Conservation (phyloP, 345 rosid genomes). For the Eucalyptus curtisii region DNA sequence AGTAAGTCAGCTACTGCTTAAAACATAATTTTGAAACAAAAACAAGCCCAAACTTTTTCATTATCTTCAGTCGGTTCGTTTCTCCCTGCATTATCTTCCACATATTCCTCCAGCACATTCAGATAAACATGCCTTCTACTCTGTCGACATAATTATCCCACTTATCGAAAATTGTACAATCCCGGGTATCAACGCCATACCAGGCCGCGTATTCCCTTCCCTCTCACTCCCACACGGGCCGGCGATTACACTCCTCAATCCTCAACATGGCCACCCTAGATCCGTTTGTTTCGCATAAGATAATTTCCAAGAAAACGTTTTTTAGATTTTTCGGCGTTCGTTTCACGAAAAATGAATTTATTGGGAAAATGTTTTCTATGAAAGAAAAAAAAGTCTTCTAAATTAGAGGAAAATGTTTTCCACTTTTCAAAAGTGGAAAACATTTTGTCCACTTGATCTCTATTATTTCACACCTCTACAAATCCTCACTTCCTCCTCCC, state of each 20-base stretch:
- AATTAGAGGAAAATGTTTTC: no score
- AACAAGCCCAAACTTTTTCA: not conserved
- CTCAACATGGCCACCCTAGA: not conserved
- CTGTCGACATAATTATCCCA: not conserved
- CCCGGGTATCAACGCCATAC: not conserved
- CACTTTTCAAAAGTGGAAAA: no score
- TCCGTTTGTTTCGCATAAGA: no score
- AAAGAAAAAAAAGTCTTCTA: no score
- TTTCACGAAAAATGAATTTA: no score
- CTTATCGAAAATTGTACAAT: not conserved
- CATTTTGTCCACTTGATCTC: no score
- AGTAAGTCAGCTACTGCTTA: not conserved
- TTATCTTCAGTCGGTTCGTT: not conserved
- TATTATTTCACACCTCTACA: no score
- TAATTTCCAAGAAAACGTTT: no score
- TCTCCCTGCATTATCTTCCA: not conserved
- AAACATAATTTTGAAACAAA: not conserved
- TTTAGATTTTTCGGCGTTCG: no score
- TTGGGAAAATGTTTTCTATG: no score
- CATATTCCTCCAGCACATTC: not conserved
- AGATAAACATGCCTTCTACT: not conserved
- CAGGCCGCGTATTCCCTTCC: not conserved
- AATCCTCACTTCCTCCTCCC: no score
- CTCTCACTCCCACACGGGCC: not conserved
- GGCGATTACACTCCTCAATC: not conserved